Evolutionary conservation across 345 rosid species (phyloP), one percentile per base, ranked within the genome.

Genomic region (Lepidium aucheri): DNA sequence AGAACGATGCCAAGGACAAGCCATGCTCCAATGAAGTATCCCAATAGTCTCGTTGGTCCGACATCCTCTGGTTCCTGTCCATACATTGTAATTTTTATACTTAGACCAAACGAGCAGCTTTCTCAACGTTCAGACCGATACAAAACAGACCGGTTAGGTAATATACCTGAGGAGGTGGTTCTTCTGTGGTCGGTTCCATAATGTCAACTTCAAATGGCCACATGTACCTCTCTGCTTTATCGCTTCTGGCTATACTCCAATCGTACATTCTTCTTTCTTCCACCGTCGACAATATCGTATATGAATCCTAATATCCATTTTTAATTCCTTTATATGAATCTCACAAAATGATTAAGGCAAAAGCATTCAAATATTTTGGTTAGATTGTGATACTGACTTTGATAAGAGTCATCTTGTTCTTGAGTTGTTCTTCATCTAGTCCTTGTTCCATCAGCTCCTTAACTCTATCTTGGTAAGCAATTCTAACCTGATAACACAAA

Each of bases 241-340:
- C 84, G 45, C 64, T 85, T 53, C 98, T 85, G 1, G 82, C 84
- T 82, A 92, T 72, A 77, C 98, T 92, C 98, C 98, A 92, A 56
- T 89, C 96, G 41, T 92, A 92, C 83, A 92, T 26, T 72, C 98
- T 83, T 63, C 90, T 85, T 74, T 92, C 98, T 55, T 89, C 82
- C 51, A 26, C 69, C 1, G 90, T 39, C 4, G 95, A 89, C 66
- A 92, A 71, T 9, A 89, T 81, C 14, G 80, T 58, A 69, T 87
- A 84, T 0, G 96, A 81, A 59, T 89, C 95, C 98, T 92, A 38
- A 54, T 34, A 53, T 22, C 3, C 40, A 55, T 15, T 40, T 22
- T 46, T 36, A 36, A 7, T 38, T 15, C 15, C 38, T 46, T 68
- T 10, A 45, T 12, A 40, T 34, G 36, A 47, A 20, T n/a, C 53